Evolutionary conservation across 257 asterid species (phyloP).

Genomic region (Jacaranda copaia): DNA sequence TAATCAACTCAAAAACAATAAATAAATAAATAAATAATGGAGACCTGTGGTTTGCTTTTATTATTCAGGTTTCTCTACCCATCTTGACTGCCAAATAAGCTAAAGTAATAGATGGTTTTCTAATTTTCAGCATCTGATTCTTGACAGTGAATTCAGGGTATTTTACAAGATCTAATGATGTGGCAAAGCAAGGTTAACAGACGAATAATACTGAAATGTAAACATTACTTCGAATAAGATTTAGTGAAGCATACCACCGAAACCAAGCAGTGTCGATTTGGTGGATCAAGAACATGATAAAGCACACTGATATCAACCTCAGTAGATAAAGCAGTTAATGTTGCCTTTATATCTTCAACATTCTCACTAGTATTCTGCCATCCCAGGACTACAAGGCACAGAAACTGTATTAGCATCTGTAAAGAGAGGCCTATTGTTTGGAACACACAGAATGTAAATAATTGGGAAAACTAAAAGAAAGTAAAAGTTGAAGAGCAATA

Average conservation of each 20-base stretch:
- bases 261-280: slow-evolving; percentile 64
- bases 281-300: slow-evolving; percentile 96
- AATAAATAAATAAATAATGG: background rate
- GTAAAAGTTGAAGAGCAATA: slow-evolving; percentile 20
- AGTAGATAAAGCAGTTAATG: slow-evolving; percentile 81
- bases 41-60: background rate
- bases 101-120: background rate
- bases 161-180: slow-evolving; percentile 20
- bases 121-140: slow-evolving; percentile 4
- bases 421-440: slow-evolving; percentile 1
- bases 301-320: slow-evolving; percentile 84
- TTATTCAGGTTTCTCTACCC: background rate
- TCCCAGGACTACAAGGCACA: slow-evolving; percentile 74
- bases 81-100: slow-evolving; percentile 12
- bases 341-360: slow-evolving; percentile 74
- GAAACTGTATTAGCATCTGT: slow-evolving; percentile 15
- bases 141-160: background rate
- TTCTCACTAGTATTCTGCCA: slow-evolving; percentile 96
- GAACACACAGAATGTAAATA: slow-evolving; percentile 20
- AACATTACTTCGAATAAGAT: background rate
- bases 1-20: background rate
- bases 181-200: slow-evolving; percentile 1
- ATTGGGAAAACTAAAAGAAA: background rate
- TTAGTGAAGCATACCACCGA: slow-evolving; percentile 78
- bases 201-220: background rate